A percentile compares a stretch with the other conserved stretches of the same genome.
phyloP scores from a whole-genome alignment of 495 filamentous ascomycete genomes.

The Pseudomonodictys pantanalensis region DNA sequence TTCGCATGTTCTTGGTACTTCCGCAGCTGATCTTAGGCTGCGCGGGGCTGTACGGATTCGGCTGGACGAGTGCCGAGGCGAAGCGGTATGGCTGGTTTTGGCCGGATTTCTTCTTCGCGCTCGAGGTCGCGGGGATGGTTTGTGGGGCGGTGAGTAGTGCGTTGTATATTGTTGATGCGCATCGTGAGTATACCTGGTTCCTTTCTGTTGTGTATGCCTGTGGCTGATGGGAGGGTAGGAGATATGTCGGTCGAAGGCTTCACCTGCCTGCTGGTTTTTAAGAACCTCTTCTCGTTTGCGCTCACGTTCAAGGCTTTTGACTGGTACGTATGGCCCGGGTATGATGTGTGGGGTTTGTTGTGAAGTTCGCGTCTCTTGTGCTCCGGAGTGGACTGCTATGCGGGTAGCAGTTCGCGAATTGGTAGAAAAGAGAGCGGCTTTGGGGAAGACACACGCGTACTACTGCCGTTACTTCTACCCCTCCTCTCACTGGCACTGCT shows the following conservation, averaged over 20 bases:
- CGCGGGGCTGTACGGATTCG: slow-evolving; percentile 81
- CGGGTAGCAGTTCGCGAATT: too few relatives aligned
- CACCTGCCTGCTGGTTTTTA: slow-evolving; percentile 87
- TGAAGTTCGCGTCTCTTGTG: too few relatives aligned
- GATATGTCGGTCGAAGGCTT: slow-evolving; percentile 87
- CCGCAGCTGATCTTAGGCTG: slow-evolving; percentile 76
- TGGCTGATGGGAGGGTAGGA: slow-evolving; percentile 45
- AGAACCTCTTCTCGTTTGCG: slow-evolving; percentile 86
- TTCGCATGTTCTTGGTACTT: slow-evolving; percentile 75
- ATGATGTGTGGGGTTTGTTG: too few relatives aligned
- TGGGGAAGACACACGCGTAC: too few relatives aligned
- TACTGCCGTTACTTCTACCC: too few relatives aligned
- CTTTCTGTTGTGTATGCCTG: background rate
- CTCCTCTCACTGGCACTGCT: too few relatives aligned
- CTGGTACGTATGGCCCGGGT: too few relatives aligned
- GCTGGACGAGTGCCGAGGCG: slow-evolving; percentile 61
- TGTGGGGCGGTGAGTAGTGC: slow-evolving; percentile 81
- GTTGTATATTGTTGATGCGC: slow-evolving; percentile 92
- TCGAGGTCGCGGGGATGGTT: slow-evolving; percentile 77
- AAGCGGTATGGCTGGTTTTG: slow-evolving; percentile 64
- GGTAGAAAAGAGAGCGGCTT: too few relatives aligned
- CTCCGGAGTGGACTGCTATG: too few relatives aligned
- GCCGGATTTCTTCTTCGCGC: slow-evolving; percentile 70
- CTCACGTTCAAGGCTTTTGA: slow-evolving; percentile 78
- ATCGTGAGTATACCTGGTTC: slow-evolving; percentile 57